phyloP scores from a whole-genome alignment of 2,329 filamentous ascomycete genomes.

The Amauroascus verrucosus region DNA sequence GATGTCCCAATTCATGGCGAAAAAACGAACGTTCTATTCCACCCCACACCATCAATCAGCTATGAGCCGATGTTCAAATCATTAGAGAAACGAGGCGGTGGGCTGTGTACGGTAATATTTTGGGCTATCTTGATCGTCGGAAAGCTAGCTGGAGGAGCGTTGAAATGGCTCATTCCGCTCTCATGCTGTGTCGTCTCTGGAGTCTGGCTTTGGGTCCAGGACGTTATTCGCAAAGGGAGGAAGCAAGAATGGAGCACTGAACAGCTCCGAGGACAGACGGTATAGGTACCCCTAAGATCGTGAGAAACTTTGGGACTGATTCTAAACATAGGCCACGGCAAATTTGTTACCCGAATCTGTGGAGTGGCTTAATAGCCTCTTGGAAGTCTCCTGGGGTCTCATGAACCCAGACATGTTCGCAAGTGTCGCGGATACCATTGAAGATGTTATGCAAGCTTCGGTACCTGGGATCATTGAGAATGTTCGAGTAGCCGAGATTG shows the following conservation, averaged over 20 bases:
- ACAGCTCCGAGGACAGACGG: slow-evolving; percentile 69
- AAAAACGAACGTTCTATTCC: slow-evolving; percentile 92
- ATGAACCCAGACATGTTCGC: slow-evolving; percentile 93
- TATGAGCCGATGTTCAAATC: slow-evolving; percentile 78
- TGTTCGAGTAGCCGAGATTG: slow-evolving; percentile 88
- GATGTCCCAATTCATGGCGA: slow-evolving; percentile 94
- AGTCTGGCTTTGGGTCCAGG: slow-evolving; percentile 82
- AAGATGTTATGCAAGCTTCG: slow-evolving; percentile 94
- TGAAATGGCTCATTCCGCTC: slow-evolving; percentile 67
- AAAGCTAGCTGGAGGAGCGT: slow-evolving; percentile 64
- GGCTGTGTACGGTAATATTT: slow-evolving; percentile 61
- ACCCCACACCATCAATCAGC: slow-evolving; percentile 80
- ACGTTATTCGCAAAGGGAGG: slow-evolving; percentile 69
- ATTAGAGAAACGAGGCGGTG: slow-evolving; percentile 63
- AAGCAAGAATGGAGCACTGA: slow-evolving; percentile 84
- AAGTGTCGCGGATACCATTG: slow-evolving; percentile 81
- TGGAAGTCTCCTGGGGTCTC: slow-evolving; percentile 77
- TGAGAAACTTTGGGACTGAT: background rate
- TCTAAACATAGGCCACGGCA: slow-evolving; percentile 51
- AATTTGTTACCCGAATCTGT: slow-evolving; percentile 90
- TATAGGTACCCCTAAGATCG: slow-evolving; percentile 25
- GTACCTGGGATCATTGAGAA: slow-evolving; percentile 87
- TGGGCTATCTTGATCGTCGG: slow-evolving; percentile 66
- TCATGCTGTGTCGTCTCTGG: slow-evolving; percentile 62
- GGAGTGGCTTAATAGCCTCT: slow-evolving; percentile 87